Percentiles rank a stretch among this genome's conserved stretches.
These are phyloP conservation scores for Rhizopus arrhizus DNA, from an alignment of 371 early-diverging fungal species.

Conservation along the genomic window DNA sequence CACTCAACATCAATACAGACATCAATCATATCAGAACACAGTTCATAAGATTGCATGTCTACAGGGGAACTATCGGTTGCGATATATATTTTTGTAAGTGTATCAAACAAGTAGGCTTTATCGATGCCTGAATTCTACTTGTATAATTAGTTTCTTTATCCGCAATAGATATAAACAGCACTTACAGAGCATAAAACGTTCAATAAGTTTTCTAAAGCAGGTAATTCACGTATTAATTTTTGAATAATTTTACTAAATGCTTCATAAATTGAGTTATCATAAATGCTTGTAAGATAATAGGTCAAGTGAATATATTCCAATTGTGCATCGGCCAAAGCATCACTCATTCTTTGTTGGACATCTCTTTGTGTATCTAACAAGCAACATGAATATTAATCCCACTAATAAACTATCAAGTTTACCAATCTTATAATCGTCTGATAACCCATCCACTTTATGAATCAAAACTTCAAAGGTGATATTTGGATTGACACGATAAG, in stretches of 20 bases:
- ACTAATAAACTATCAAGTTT: slow-evolving; percentile 7
- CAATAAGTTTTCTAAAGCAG: slow-evolving; percentile 89
- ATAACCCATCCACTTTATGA: slow-evolving; percentile 95
- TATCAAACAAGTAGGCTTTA: slow-evolving; percentile 94
- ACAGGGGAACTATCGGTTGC: slow-evolving; percentile 95
- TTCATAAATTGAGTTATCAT: slow-evolving; percentile 93
- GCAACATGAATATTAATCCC: not conserved
- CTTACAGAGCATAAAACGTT: slow-evolving; percentile 90
- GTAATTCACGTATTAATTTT: slow-evolving; percentile 85
- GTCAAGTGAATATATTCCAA: slow-evolving; percentile 78
- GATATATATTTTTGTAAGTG: slow-evolving; percentile 86
- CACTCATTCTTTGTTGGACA: slow-evolving; percentile 86
- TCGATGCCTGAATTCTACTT: slow-evolving; percentile 90
- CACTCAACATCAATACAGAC: slow-evolving; percentile 84
- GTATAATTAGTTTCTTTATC: not conserved
- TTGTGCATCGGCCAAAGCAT: slow-evolving; percentile 83
- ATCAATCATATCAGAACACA: slow-evolving; percentile 95
- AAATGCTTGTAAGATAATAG: slow-evolving; percentile 92
- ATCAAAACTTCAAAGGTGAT: slow-evolving; percentile 92
- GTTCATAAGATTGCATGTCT: slow-evolving; percentile 89
- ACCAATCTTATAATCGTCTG: slow-evolving; percentile 93
- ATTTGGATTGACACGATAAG: slow-evolving; percentile 78
- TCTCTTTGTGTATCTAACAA: slow-evolving; percentile 86
- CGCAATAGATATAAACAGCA: not conserved
- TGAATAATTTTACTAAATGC: slow-evolving; percentile 94